Evolutionary conservation across 371 early-diverging fungal genomes (phyloP), one percentile per base, ranked within the genome.

Genomic region (Entomophthora muscae): DNA sequence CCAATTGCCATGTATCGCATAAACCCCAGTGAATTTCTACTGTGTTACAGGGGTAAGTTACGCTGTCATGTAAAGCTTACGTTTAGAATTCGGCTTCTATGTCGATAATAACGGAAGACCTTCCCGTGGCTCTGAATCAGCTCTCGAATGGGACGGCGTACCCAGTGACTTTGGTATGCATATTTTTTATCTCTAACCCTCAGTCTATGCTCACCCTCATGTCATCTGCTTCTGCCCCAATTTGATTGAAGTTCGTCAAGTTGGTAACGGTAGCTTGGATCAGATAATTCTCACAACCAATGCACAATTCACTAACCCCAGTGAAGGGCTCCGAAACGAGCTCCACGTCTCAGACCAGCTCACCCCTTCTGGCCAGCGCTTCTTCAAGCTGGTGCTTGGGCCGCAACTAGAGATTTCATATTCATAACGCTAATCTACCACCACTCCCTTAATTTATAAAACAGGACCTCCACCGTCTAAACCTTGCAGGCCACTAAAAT

Each of bases 241-340:
- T 26, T 93, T 95, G 67, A 85, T 93, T 65, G 94, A 93, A 73
- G 76, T 95, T 26, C 83, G 91, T n/a, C 78, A 91, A 66, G 82
- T 89, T 10, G 84, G 86, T 64, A 86, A 89, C 73, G 84, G 84
- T 13, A 72, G 75, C 57, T 72, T 83, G 53, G 73, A 75, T 12
- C 84, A 83, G 68, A 75, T 82, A 22, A 81, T 83, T 63, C 75
- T 77, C n/a, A 79, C 79, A 3, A 73, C 71, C 30, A 82, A 81
- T 56, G 74, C 80, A 17, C 24, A 28, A 7, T 31, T 58, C 21
- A 21, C 59, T 22, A 58, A 58, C 31, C 59, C 59, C 21, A 58
- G 28, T 22, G 59, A 55, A 10, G 24, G 3, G 3, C n/a, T 24
- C 27, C 55, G 27, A 10, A 26, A 23, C 27, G 55, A 55, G 27